phyloP scores from a whole-genome alignment of 129 eudicot genomes.

The Lonicera japonica region DNA sequence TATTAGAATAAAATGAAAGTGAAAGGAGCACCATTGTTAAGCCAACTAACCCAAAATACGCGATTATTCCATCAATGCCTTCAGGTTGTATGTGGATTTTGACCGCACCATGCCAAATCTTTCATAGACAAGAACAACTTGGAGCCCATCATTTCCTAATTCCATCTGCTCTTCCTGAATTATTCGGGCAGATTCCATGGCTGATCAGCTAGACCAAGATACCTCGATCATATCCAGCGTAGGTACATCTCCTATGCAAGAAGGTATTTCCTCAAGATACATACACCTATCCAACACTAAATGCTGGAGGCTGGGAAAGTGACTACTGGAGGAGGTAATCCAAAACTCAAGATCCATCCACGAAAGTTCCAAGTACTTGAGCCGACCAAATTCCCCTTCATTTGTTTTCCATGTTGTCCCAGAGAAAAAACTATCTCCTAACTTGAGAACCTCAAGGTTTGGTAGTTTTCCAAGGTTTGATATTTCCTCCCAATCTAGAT shows the following conservation, averaged over 20 bases:
- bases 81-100: too few relatives aligned
- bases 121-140: constrained; percentile 15
- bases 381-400: constrained; percentile 28
- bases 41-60: too few relatives aligned
- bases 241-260: constrained; percentile 17
- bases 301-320: constrained; percentile 24
- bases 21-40: too few relatives aligned
- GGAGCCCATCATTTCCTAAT: constrained; percentile 14
- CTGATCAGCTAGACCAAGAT: constrained; percentile 12
- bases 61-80: too few relatives aligned
- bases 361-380: constrained; percentile 21
- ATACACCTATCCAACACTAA: constrained; percentile 17
- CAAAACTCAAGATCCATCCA: constrained; percentile 20
- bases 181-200: constrained; percentile 21
- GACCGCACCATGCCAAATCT: too few relatives aligned
- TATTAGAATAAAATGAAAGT: too few relatives aligned
- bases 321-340: constrained; percentile 17
- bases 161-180: constrained; percentile 14
- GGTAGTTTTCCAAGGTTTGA: constrained; percentile 25
- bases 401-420: constrained; percentile 32
- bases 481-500: constrained; percentile 27
- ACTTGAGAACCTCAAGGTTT: constrained; percentile 30
- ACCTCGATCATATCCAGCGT: constrained; percentile 21
- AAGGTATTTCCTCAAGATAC: constrained; percentile 28
- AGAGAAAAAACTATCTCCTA: constrained; percentile 11